These are phyloP conservation scores for Dissoconium aciculare DNA, from an alignment of 2,329 filamentous ascomycete genomes.

Conservation along the genomic window DNA sequence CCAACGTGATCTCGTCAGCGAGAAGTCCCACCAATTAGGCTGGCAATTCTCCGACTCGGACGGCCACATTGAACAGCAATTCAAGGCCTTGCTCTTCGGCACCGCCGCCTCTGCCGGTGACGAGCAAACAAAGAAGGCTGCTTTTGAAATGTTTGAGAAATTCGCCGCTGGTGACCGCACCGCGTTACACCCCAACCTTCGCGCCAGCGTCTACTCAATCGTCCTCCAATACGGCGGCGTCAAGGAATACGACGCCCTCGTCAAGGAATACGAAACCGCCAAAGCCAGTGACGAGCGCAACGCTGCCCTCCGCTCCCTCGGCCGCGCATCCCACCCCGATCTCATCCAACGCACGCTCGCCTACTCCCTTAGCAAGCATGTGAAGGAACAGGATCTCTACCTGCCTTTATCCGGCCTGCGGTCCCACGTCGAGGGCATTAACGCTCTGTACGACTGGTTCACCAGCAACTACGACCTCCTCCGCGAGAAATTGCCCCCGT, in stretches of 20 bases:
- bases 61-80: slow-evolving; percentile 81
- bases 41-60: slow-evolving; percentile 78
- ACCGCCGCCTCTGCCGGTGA: slow-evolving; percentile 70
- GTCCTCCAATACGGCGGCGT: slow-evolving; percentile 70
- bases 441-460: slow-evolving; percentile 70
- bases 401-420: slow-evolving; percentile 70
- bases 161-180: slow-evolving; percentile 63
- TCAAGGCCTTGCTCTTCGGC: slow-evolving; percentile 84
- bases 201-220: slow-evolving; percentile 73
- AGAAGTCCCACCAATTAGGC: slow-evolving; percentile 71
- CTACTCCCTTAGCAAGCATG: slow-evolving; percentile 60
- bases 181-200: slow-evolving; percentile 83
- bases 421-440: slow-evolving; percentile 60
- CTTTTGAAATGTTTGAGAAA: slow-evolving; percentile 80
- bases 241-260: slow-evolving; percentile 68
- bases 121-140: slow-evolving; percentile 58
- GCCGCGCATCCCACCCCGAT: slow-evolving; percentile 59
- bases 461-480: slow-evolving; percentile 79
- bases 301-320: slow-evolving; percentile 70
- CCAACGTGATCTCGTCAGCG: slow-evolving; percentile 60
- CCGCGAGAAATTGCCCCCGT: slow-evolving; percentile 68
- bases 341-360: slow-evolving; percentile 69
- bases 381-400: slow-evolving; percentile 92
- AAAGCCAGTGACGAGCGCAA: slow-evolving; percentile 79
- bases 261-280: slow-evolving; percentile 61